Evolutionary conservation across 1,139 yeast species (phyloP).

Genomic region (Debaryomyces udenii): DNA sequence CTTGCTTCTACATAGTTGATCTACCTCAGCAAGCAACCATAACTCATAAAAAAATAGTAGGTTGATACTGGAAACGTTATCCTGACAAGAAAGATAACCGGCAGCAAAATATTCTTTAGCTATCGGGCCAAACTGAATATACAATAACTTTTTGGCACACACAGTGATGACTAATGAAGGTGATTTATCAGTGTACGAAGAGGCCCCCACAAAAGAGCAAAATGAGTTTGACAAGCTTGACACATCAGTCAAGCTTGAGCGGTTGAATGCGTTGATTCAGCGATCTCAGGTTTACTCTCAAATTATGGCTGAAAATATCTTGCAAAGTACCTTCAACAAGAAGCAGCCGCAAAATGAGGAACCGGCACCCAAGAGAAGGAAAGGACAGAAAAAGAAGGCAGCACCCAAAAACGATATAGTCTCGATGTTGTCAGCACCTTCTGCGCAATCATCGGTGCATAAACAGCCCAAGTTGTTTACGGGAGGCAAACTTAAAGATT

Average conservation of each 20-base stretch:
- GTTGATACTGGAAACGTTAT: too few species aligned
- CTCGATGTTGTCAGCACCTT: slow-evolving; percentile 24
- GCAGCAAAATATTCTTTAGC: too few species aligned
- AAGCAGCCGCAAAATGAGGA: slow-evolving; percentile 16
- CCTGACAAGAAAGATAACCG: too few species aligned
- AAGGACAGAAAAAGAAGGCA: slow-evolving; percentile 12
- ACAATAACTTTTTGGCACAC: too few species aligned
- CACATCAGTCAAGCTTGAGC: slow-evolving; percentile 51
- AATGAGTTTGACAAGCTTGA: slow-evolving; percentile 45
- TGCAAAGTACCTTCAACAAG: slow-evolving; percentile 44
- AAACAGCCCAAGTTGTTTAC: slow-evolving; percentile 67
- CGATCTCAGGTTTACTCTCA: slow-evolving; percentile 83
- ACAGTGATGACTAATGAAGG: slow-evolving; percentile 12
- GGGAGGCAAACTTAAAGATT: slow-evolving; percentile 74
- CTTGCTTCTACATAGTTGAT: too few species aligned
- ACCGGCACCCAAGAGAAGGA: slow-evolving; percentile 4
- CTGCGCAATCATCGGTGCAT: slow-evolving; percentile 17
- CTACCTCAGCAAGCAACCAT: too few species aligned
- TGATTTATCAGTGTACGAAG: slow-evolving; percentile 6
- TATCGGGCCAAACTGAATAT: too few species aligned
- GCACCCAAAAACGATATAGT: slow-evolving; percentile 23
- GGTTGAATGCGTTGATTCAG: slow-evolving; percentile 72
- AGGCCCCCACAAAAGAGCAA: slow-evolving; percentile 31
- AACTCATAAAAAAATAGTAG: too few species aligned
- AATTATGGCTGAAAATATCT: slow-evolving; percentile 76